Evolutionary conservation across 78 protist species (phyloP).

Genomic region (Dictyostelium intermedium): DNA sequence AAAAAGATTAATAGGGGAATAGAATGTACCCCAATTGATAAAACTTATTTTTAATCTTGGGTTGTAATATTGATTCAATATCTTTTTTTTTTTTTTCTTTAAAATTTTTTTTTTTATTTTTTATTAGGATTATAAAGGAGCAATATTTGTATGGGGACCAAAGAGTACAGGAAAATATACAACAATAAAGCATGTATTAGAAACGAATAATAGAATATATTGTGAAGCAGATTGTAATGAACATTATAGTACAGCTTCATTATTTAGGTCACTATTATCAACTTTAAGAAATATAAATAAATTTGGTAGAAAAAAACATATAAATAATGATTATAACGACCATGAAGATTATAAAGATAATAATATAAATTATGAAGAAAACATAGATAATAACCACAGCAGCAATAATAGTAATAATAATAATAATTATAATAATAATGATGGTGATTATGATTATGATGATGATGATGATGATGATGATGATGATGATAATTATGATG

Average conservation of each 20-base stretch:
- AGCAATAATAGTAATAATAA: no score
- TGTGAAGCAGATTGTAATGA: slow-evolving; percentile 1
- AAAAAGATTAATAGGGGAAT: no score
- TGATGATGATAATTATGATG: not conserved
- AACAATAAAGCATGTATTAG: not conserved
- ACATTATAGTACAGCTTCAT: not conserved
- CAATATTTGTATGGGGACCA: not conserved
- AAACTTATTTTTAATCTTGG: no score
- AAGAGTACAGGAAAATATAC: not conserved
- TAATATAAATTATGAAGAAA: not conserved
- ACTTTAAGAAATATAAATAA: not conserved
- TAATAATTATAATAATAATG: no score
- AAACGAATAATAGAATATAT: not conserved
- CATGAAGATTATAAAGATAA: no score
- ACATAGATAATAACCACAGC: not conserved
- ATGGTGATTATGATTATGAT: not conserved
- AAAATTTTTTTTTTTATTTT: not conserved
- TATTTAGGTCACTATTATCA: slow-evolving; percentile 1
- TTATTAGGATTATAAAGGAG: not conserved
- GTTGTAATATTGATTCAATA: no score
- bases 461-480: not conserved
- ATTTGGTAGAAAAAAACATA: not conserved
- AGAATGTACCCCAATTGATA: no score
- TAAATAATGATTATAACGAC: not conserved
- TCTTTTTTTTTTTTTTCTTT: not conserved